phyloP scores from a whole-genome alignment of 2,329 filamentous ascomycete species.

The Sarocladiaceae sp. region DNA sequence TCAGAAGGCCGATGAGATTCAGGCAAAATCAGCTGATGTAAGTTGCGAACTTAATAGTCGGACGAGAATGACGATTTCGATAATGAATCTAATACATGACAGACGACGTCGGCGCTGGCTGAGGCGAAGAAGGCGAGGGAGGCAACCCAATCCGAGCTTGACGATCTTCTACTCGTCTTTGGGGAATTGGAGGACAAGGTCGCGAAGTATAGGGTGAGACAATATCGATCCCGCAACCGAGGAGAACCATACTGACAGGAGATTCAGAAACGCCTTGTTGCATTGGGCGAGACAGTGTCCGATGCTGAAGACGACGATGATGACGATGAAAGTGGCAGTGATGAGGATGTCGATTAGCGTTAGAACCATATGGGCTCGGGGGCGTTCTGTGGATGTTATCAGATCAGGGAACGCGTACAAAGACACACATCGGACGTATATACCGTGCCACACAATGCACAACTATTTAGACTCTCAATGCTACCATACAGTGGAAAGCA shows the following conservation, averaged over 20 bases:
- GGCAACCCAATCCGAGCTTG: conserved; percentile 66
- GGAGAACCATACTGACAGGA: conserved; percentile 11
- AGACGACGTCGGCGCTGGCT: conserved; percentile 27
- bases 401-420: neutral
- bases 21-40: conserved; percentile 22
- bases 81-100: neutral
- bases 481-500: too few relatives aligned
- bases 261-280: conserved; percentile 53
- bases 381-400: neutral
- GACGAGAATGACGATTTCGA: neutral
- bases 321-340: conserved; percentile 35
- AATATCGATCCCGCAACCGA: neutral
- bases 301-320: conserved; percentile 69
- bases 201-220: conserved; percentile 67
- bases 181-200: conserved; percentile 76
- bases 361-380: neutral
- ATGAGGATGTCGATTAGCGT: conserved; percentile 11
- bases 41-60: conserved; percentile 11
- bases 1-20: conserved; percentile 16
- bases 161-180: conserved; percentile 78
- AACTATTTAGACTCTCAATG: too few relatives aligned
- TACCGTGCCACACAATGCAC: too few relatives aligned
- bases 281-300: conserved; percentile 66
- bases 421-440: neutral
- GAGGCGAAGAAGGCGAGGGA: conserved; percentile 58